Evolutionary conservation across 768 basidiomycete genomes (phyloP), one percentile per base, ranked within the genome.

Genomic region (Glaciozyma martinii): DNA sequence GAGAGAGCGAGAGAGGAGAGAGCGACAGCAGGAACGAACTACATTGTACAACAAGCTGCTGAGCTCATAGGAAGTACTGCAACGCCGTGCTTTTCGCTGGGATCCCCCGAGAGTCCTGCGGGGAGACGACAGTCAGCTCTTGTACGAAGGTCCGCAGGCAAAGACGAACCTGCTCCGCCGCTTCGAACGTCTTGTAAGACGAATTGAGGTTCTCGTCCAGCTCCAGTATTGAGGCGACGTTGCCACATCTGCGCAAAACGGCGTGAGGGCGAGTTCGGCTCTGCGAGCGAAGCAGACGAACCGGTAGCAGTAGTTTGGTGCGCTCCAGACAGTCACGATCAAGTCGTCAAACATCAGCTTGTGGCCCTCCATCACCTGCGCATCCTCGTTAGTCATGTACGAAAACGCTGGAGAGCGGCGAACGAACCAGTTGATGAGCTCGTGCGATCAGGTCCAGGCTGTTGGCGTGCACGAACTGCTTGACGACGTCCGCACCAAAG

Each of bases 271-370:
- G 42, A 25, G 19, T 23, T 23, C 10, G 25, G 5, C 4, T 1
- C 37, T 15, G 29, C 29, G 30, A 32, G 10, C 49, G 46, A 40
- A 55, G 27, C 3, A 32, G 30, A 81, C 85, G 67, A 72, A 94
- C 89, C 93, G 81, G 78, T 97, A 97, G 77, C 94, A 97, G 76
- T 98, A 98, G 77, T 98, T 98, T 19, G 93, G 94, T 5, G 92
- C 93, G 72, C 88, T 90, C 93, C 94, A 98, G 47, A 98, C 92
- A 12, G 94, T 98, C 40, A 98, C 94, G 71, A 98, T 93, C 52
- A 84, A 86, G 59, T 83, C 80, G 77, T 98, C 93, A 73, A 95
- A 95, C 92, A 97, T 94, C 76, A 91, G 82, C 79, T 95, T 97
- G 78, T 76, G 78, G 2, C 78, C 78, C 67, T 79, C 78, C 77